These are phyloP conservation scores for Pythium sp. DNA, from an alignment of 352 stramenopile species.

Conservation along the genomic window DNA sequence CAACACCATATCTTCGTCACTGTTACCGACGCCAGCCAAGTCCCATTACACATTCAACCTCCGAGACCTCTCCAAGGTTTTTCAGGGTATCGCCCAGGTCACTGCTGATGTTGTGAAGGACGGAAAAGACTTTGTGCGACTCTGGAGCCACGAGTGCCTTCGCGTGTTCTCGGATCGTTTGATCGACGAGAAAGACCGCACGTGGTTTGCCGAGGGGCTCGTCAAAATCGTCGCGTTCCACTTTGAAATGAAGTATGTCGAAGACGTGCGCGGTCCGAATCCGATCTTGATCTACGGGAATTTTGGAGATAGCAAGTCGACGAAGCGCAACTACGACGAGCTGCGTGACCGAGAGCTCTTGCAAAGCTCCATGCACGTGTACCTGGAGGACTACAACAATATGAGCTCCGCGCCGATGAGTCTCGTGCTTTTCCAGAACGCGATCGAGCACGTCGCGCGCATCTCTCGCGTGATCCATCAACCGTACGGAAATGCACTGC, in stretches of 20 bases:
- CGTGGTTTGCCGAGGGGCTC: conserved; percentile 84
- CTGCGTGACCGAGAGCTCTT: conserved; percentile 80
- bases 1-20: conserved; percentile 84
- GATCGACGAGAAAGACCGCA: conserved; percentile 86
- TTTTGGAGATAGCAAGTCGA: conserved; percentile 79
- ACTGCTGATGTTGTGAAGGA: conserved; percentile 79
- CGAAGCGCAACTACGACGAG: conserved; percentile 84
- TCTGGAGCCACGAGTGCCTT: conserved; percentile 92
- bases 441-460: conserved; percentile 92
- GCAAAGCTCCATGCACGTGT: conserved; percentile 86
- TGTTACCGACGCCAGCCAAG: conserved; percentile 92
- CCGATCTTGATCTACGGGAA: conserved; percentile 86
- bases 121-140: conserved; percentile 78
- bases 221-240: conserved; percentile 64
- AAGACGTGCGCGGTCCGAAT: conserved; percentile 57
- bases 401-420: conserved; percentile 93
- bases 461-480: conserved; percentile 93
- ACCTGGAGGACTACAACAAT: conserved; percentile 95
- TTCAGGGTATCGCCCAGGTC: conserved; percentile 88
- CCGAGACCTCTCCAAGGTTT: conserved; percentile 91
- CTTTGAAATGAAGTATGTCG: conserved; percentile 78
- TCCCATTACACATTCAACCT: conserved; percentile 96
- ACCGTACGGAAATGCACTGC: conserved; percentile 90
- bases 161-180: conserved; percentile 91
- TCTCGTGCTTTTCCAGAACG: conserved; percentile 94